Percentiles rank a stretch among this genome's conserved stretches.
Conservation (phyloP, 768 basidiomycete species). For the Suillus placidus region DNA sequence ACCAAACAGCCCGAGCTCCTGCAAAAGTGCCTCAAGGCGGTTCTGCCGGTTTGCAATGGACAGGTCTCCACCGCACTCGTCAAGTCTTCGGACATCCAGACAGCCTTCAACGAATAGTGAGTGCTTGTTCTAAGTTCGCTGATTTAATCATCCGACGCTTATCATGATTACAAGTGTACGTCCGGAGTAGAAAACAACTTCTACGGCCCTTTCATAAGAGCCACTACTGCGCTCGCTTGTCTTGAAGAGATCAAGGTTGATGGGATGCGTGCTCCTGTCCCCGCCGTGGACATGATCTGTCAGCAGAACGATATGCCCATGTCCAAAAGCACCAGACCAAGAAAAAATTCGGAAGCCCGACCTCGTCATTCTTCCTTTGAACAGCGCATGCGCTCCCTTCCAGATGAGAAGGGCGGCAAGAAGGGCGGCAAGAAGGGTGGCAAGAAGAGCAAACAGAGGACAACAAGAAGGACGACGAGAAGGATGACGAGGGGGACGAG, state of each 20-base stretch:
- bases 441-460: too few relatives aligned
- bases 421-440: too few relatives aligned
- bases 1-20: background rate
- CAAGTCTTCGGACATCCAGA: too few relatives aligned
- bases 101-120: too few relatives aligned
- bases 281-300: background rate
- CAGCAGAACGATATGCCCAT: background rate
- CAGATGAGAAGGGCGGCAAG: background rate
- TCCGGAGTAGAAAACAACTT: background rate
- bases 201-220: background rate
- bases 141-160: background rate
- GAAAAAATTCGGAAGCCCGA: conserved; percentile 3
- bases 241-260: background rate
- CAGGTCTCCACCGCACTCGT: too few relatives aligned
- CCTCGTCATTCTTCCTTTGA: background rate
- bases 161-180: background rate
- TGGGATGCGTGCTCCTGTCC: background rate
- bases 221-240: background rate
- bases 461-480: too few relatives aligned
- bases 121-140: too few relatives aligned
- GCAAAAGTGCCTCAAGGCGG: background rate
- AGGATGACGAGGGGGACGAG: too few relatives aligned
- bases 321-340: background rate
- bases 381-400: background rate
- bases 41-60: too few relatives aligned